These are phyloP conservation scores for Alternaria ethzedia DNA, from an alignment of 2,329 filamentous ascomycete species.

Conservation along the genomic window DNA sequence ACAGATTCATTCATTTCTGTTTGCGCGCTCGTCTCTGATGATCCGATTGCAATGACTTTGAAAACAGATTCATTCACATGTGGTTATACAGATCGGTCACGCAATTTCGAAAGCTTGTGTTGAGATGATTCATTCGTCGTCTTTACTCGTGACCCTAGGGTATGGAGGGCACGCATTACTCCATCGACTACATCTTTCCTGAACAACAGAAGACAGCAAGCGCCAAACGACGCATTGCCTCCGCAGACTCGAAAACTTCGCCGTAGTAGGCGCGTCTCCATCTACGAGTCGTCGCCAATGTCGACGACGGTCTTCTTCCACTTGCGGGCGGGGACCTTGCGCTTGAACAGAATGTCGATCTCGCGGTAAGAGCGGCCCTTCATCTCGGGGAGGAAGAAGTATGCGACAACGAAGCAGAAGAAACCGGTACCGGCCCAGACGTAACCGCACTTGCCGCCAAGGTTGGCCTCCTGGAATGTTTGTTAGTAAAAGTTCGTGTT, in stretches of 20 bases:
- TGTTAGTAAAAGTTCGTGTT: constrained; percentile 55
- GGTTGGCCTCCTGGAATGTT: constrained; percentile 61
- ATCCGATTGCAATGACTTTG: no score
- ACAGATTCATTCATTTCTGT: rapidly evolving
- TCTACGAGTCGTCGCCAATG: constrained; percentile 67
- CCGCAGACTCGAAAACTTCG: neutral
- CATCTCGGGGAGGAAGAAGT: constrained; percentile 61
- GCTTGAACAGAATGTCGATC: constrained; percentile 56
- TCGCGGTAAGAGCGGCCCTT: constrained; percentile 58
- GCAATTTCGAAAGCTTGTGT: neutral
- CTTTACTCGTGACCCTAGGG: neutral
- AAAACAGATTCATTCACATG: neutral
- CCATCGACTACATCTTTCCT: neutral
- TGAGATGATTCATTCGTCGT: neutral
- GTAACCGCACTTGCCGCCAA: constrained; percentile 47
- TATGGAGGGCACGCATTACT: neutral
- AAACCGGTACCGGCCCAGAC: constrained; percentile 56
- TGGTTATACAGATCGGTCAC: neutral
- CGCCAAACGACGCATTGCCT: neutral
- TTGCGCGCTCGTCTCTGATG: no score
- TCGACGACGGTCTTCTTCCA: constrained; percentile 64
- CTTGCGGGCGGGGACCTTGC: constrained; percentile 61
- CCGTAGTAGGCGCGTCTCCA: neutral
- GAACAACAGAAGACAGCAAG: neutral
- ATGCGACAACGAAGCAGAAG: constrained; percentile 61